phyloP scores from a whole-genome alignment of 139 green algal genomes.

The Picochlorum sp. region DNA sequence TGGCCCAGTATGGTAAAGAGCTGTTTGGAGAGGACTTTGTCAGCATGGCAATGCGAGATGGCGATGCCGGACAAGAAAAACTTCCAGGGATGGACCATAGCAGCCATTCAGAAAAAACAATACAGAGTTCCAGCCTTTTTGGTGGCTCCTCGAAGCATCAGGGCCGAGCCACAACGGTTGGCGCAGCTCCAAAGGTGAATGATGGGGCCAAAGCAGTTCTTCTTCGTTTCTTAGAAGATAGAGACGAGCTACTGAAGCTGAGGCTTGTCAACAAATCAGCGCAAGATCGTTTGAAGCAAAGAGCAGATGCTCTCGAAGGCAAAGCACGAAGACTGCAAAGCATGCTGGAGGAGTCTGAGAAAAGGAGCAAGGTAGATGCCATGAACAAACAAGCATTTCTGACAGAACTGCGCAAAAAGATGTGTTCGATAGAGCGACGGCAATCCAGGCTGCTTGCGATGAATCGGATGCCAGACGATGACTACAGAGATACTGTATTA shows the following conservation, averaged over 20 bases:
- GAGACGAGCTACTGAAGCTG: neutral
- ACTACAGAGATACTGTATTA: neutral
- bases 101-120: too few relatives aligned
- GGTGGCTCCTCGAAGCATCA: too few relatives aligned
- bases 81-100: too few relatives aligned
- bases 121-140: too few relatives aligned
- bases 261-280: neutral
- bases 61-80: too few relatives aligned
- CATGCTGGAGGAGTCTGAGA: neutral
- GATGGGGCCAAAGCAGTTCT: conserved; percentile 1
- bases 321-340: neutral
- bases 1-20: neutral
- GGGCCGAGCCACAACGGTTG: neutral
- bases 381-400: neutral
- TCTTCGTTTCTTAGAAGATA: neutral
- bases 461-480: neutral
- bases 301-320: neutral
- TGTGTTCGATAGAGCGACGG: neutral
- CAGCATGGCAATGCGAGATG: neutral
- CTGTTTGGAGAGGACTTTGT: neutral
- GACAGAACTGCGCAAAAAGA: neutral
- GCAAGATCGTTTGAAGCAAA: neutral
- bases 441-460: neutral
- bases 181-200: neutral
- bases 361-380: neutral